phyloP scores from a whole-genome alignment of 2,329 filamentous ascomycete genomes.

The Stachybotrys echinatus region DNA sequence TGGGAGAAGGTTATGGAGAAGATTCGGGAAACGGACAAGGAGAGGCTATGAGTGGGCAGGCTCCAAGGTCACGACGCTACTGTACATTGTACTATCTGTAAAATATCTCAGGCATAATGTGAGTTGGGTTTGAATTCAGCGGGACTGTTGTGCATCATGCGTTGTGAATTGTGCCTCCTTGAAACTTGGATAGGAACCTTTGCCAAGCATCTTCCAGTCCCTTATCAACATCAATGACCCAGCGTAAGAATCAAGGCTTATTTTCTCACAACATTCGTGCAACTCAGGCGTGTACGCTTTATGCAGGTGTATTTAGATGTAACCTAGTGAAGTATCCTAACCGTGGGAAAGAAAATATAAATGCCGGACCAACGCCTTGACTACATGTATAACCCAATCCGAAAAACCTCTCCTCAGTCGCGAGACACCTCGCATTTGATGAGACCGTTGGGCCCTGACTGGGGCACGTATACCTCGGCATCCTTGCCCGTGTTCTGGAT shows the following conservation, averaged over 20 bases:
- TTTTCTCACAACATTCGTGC: no score
- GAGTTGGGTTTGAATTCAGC: slow-evolving; percentile 9
- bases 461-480: slow-evolving; percentile 91
- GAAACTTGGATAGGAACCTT: no score
- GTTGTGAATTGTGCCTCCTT: background rate
- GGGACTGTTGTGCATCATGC: background rate
- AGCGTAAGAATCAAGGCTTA: no score
- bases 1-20: slow-evolving; percentile 48
- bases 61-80: background rate
- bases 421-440: slow-evolving; percentile 88
- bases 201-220: no score
- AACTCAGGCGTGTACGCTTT: no score
- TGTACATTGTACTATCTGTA: slow-evolving; percentile 23
- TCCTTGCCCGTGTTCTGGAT: slow-evolving; percentile 93
- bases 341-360: background rate
- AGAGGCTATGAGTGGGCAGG: slow-evolving; percentile 39
- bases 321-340: background rate
- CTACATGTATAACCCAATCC: slow-evolving; percentile 3
- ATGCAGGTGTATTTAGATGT: no score
- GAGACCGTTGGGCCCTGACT: slow-evolving; percentile 87
- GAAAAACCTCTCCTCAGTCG: background rate
- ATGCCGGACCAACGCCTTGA: background rate
- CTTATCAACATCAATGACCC: no score
- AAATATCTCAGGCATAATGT: slow-evolving; percentile 20
- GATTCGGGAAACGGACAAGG: slow-evolving; percentile 42